Base-by-base conservation (phyloP, 306 rosid genomes). In the Sophora flavescens region DNA sequence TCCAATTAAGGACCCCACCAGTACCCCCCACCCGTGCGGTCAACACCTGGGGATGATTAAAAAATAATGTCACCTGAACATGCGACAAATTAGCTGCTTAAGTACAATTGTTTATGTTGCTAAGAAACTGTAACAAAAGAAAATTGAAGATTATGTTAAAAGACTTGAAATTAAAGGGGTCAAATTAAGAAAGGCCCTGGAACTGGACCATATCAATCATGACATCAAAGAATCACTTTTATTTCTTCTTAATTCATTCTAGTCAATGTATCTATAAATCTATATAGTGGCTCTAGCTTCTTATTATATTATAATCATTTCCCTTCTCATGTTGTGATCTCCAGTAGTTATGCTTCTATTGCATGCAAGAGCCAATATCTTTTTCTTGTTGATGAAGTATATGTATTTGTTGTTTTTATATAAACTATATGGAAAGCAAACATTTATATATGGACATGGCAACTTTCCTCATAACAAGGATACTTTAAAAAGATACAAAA, bases 81-180 rank as follows among this genome's bases (percentile, higher is more conserved):
- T 72, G 83, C 82, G 89, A 93, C 98, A 93, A 88, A 76, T 80
- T 58, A 85, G 87, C 86, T 82, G 84, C 93, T 81, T 70, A 74
- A 76, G 77, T 42, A 63, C 41, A 63, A 58, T 83, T 62, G 15
- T 52, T 26, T 57, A 81, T 45, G 60, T 42, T 30, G 44, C 74
- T 76, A 79, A 68, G 72, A 51, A 80, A 68, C 65, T 74, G 38
- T 33, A 39, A 57, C 54, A 62, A 36, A 68, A 80, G 17, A 41
- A 51, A 68, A 61, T 15, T 15, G 52, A 68, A 59, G 59, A 22
- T 35, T 11, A 30, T 41, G 42, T 45, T 45, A 69, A 51, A 47
- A 12, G 54, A 47, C 50, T 56, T 44, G 30, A 76, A 76, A 45
- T 52, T 65, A 84, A 84, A 79, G 38, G 78, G 65, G 88, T 89